phyloP scores from a whole-genome alignment of 1,139 yeast species.

The Taphrina communis region DNA sequence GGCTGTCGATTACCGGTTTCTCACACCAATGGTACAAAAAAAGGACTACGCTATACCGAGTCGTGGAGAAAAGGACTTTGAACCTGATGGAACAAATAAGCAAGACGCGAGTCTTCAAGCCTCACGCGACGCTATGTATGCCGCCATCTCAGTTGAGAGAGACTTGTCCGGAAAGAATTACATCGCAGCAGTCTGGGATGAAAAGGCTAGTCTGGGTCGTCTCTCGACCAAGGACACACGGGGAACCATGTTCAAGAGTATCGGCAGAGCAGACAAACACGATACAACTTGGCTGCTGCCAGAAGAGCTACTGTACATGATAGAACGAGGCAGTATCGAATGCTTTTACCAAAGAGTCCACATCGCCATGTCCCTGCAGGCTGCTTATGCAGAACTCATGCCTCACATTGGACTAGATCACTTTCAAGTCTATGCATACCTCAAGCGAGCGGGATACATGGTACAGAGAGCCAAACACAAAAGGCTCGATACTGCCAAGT shows the following conservation, averaged over 20 bases:
- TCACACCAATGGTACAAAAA: conserved; percentile 2
- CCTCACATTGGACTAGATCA: conserved; percentile 59
- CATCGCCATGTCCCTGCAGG: conserved; percentile 66
- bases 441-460: conserved; percentile 80
- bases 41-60: conserved; percentile 62
- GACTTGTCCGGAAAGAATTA: conserved; percentile 59
- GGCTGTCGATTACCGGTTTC: conserved; percentile 36
- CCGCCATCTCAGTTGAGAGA: conserved; percentile 65
- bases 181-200: conserved; percentile 58
- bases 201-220: conserved; percentile 55
- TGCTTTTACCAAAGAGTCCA: conserved; percentile 56
- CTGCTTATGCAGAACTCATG: conserved; percentile 64
- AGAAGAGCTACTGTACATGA: conserved; percentile 75
- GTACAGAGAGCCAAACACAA: conserved; percentile 54
- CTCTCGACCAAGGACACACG: conserved; percentile 60
- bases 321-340: conserved; percentile 80
- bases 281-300: conserved; percentile 55
- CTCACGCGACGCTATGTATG: conserved; percentile 74
- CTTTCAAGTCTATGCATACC: conserved; percentile 67
- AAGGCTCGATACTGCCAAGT: neutral
- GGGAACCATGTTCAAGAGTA: conserved; percentile 75
- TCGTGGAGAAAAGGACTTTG: conserved; percentile 86
- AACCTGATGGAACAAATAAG: conserved; percentile 74
- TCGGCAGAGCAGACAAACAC: conserved; percentile 64
- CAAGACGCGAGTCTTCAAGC: conserved; percentile 62